Evolutionary conservation across 441 rosid species (phyloP).

Genomic region (Theobroma grandiflorum): DNA sequence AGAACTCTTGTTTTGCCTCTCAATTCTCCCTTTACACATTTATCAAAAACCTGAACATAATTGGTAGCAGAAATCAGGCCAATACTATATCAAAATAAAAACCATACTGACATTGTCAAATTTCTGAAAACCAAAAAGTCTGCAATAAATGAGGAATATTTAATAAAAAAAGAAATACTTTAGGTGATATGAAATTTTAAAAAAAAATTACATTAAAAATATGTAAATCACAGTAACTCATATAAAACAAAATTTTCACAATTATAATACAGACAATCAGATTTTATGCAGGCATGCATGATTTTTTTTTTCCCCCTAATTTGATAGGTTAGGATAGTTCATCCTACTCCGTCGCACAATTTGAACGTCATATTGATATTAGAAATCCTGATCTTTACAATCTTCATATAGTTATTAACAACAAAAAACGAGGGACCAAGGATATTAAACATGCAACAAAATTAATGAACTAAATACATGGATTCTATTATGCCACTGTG

Average conservation of each 20-base stretch:
- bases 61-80: conserved; percentile 30
- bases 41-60: conserved; percentile 81
- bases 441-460: conserved; percentile 9
- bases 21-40: conserved; percentile 85
- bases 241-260: not conserved
- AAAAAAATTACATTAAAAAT: not conserved
- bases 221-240: not conserved
- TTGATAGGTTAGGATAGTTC: not conserved
- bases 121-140: conserved; percentile 19
- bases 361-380: not conserved
- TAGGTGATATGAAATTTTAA: not conserved
- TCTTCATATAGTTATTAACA: not conserved
- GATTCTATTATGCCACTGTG: not conserved
- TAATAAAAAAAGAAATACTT: not conserved
- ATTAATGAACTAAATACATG: conserved; percentile 14
- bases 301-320: not conserved
- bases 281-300: conserved; percentile 12
- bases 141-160: not conserved
- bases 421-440: not conserved
- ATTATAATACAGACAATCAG: not conserved
- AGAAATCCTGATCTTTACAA: not conserved
- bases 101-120: conserved; percentile 20
- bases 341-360: not conserved
- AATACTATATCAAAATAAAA: conserved; percentile 18
- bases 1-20: conserved; percentile 90